A percentile compares a stretch with the other conserved stretches of the same genome.
These are phyloP conservation scores for Pinguiococcus pyrenoidosus DNA, from an alignment of 108 stramenopile species.

Conservation along the genomic window DNA sequence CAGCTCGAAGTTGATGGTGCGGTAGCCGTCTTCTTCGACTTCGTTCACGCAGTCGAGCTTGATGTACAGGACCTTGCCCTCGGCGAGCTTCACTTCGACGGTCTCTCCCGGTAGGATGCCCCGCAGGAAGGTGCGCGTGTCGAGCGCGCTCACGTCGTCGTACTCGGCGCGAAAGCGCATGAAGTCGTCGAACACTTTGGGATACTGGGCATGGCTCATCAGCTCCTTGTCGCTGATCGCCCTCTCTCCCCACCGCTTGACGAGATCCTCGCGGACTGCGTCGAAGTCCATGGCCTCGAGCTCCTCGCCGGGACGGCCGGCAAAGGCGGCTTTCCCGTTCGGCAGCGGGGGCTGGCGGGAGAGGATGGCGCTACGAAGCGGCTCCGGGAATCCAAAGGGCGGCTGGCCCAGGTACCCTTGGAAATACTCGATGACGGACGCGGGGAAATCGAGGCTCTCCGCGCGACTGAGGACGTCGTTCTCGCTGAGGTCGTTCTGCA, in stretches of 20 bases:
- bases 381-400: constrained; percentile 90
- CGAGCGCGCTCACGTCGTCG: constrained; percentile 59
- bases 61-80: constrained; percentile 64
- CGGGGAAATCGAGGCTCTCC: constrained; percentile 71
- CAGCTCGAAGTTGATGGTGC: constrained; percentile 74
- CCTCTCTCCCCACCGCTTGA: constrained; percentile 54
- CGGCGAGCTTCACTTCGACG: constrained; percentile 51
- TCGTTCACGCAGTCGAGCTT: constrained; percentile 54
- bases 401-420: constrained; percentile 67
- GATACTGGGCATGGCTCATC: constrained; percentile 80
- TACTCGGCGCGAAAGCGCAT: constrained; percentile 49
- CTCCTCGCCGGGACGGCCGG: constrained; percentile 86
- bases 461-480: constrained; percentile 71
- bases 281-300: constrained; percentile 66
- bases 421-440: constrained; percentile 83
- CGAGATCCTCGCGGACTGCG: constrained; percentile 38
- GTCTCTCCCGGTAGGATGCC: constrained; percentile 36
- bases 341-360: too few species aligned
- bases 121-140: constrained; percentile 77
- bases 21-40: constrained; percentile 51
- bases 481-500: constrained; percentile 73
- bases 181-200: constrained; percentile 67
- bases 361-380: constrained; percentile 61
- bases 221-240: constrained; percentile 63
- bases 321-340: constrained; percentile 58